phyloP scores from a whole-genome alignment of 1,284 basidiomycete species.

The Ceraceosorus guamensis region DNA sequence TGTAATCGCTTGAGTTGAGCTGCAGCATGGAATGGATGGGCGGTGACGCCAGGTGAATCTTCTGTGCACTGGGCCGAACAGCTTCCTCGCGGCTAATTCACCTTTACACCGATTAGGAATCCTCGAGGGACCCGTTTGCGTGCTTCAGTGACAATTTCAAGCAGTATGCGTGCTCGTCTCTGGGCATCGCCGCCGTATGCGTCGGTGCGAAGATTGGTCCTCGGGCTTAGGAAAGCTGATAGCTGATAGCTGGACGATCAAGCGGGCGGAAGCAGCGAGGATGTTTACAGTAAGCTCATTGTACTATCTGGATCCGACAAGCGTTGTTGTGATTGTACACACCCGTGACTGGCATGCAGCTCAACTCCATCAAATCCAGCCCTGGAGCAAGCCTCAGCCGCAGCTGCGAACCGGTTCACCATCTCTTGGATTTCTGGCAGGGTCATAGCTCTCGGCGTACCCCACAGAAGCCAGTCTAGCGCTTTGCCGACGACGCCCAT shows the following conservation, averaged over 20 bases:
- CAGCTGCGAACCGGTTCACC: constrained; percentile 63
- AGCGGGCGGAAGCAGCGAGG: constrained; percentile 50
- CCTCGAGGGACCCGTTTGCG: constrained; percentile 56
- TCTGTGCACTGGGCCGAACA: background rate
- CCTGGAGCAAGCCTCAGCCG: constrained; percentile 61
- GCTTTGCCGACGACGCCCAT: constrained; percentile 17
- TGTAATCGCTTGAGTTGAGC: constrained; percentile 73
- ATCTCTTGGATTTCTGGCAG: constrained; percentile 59
- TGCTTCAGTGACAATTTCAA: constrained; percentile 60
- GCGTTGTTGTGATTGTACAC: constrained; percentile 52
- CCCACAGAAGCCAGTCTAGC: constrained; percentile 51
- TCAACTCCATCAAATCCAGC: constrained; percentile 84
- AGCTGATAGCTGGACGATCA: constrained; percentile 57
- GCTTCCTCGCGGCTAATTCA: background rate
- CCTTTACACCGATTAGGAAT: constrained; percentile 75
- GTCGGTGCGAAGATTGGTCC: constrained; percentile 67
- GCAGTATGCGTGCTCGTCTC: constrained; percentile 55
- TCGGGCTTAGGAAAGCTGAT: constrained; percentile 68
- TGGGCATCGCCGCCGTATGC: constrained; percentile 55
- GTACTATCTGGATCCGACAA: constrained; percentile 17
- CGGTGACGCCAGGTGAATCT: background rate
- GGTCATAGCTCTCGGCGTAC: constrained; percentile 54
- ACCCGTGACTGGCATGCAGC: constrained; percentile 77
- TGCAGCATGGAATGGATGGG: background rate
- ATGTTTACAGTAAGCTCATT: constrained; percentile 44